A percentile compares a stretch with the other conserved stretches of the same genome.
Evolutionary conservation across 345 rosid species (phyloP).

Genomic region (Crucihimalaya himalaica): DNA sequence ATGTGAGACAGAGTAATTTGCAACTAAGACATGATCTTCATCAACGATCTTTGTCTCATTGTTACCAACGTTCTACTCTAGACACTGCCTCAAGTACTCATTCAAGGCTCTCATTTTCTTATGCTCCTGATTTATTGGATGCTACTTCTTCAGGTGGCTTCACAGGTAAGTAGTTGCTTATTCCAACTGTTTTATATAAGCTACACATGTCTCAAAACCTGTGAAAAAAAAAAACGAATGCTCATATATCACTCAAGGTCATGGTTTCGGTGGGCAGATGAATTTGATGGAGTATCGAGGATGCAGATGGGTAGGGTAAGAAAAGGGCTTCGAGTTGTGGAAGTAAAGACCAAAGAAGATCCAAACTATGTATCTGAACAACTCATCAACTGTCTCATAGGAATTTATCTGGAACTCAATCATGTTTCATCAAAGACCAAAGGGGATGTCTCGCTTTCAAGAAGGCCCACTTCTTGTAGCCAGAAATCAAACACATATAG

Average conservation of each 20-base stretch:
- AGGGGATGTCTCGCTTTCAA: constrained; percentile 44
- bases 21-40: constrained; percentile 37
- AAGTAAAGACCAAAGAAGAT: constrained; percentile 47
- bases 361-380: constrained; percentile 82
- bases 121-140: constrained; percentile 50
- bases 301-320: constrained; percentile 46
- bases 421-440: constrained; percentile 40
- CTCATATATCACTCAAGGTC: background rate
- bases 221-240: background rate
- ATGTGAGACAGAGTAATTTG: constrained; percentile 33
- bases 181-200: background rate
- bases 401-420: constrained; percentile 69
- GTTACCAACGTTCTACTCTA: constrained; percentile 44
- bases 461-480: constrained; percentile 30
- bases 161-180: constrained; percentile 45
- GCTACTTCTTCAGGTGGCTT: constrained; percentile 47
- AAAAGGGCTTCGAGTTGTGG: constrained; percentile 39
- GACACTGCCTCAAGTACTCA: constrained; percentile 44
- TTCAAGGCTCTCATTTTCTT: constrained; percentile 64
- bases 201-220: background rate
- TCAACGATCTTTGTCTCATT: constrained; percentile 55
- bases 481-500: constrained; percentile 32
- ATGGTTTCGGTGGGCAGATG: constrained; percentile 41
- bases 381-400: constrained; percentile 65
- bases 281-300: constrained; percentile 47